Evolutionary conservation across 2,329 filamentous ascomycete species (phyloP).

Genomic region (Colletotrichum lupini): DNA sequence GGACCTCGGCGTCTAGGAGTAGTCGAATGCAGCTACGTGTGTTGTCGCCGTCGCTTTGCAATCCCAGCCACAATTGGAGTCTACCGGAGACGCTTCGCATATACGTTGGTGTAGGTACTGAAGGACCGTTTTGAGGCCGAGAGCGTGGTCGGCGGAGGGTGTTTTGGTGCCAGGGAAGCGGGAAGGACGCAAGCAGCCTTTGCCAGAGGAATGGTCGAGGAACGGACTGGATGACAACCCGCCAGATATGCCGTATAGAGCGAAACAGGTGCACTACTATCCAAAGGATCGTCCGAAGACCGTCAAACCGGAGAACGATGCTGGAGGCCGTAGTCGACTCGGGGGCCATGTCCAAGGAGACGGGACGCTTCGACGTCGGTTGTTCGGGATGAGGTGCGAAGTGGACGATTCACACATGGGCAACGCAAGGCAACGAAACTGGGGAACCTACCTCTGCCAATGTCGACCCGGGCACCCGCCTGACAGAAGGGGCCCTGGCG

Average conservation of each 20-base stretch:
- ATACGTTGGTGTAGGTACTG: background rate
- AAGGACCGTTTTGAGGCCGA: background rate
- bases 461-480: slow-evolving; percentile 2
- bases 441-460: slow-evolving; percentile 22
- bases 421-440: background rate
- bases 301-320: background rate
- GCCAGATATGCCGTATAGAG: background rate
- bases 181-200: slow-evolving; percentile 5
- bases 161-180: background rate
- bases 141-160: background rate
- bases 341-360: slow-evolving; percentile 10
- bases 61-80: slow-evolving; percentile 18
- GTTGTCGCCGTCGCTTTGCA: background rate
- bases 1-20: slow-evolving; percentile 11
- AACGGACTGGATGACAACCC: background rate
- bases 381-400: background rate
- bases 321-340: background rate
- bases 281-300: slow-evolving; percentile 8
- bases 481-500: slow-evolving; percentile 17
- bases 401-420: background rate
- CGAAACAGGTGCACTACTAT: slow-evolving; percentile 5
- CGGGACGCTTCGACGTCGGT: background rate
- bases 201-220: background rate
- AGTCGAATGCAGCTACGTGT: slow-evolving; percentile 4
- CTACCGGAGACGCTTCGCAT: slow-evolving; percentile 17